Evolutionary conservation across 805 yeast genomes (phyloP).

Genomic region (Yarrowia sp.): DNA sequence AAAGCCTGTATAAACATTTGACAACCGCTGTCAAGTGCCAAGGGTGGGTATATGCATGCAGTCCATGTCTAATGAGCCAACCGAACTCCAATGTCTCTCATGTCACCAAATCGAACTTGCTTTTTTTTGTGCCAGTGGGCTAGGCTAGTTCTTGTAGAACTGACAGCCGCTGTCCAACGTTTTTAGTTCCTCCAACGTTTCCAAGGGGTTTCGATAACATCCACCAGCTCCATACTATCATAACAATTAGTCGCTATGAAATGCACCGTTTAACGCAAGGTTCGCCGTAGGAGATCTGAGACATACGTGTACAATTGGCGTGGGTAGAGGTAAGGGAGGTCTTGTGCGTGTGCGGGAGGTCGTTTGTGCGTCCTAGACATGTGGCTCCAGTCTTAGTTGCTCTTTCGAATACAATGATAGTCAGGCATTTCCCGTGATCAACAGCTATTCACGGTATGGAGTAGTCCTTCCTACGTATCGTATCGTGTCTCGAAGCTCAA

Average conservation of each 20-base stretch:
- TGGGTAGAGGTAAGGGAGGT: neutral
- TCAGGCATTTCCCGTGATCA: no score
- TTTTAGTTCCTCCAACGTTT: no score
- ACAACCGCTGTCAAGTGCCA: neutral
- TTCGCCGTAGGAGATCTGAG: neutral
- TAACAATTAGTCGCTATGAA: neutral
- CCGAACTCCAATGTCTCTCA: neutral
- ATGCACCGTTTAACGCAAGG: neutral
- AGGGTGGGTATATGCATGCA: slow-evolving; percentile 21
- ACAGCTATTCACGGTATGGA: no score
- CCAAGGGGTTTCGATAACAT: no score
- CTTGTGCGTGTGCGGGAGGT: neutral
- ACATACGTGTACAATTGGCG: slow-evolving; percentile 10
- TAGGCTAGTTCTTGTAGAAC: no score
- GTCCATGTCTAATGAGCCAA: neutral
- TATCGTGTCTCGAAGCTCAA: neutral
- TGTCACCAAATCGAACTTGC: neutral
- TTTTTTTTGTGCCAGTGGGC: no score
- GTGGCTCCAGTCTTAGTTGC: no score
- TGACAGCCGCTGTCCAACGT: no score
- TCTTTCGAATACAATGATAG: no score
- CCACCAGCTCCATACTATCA: no score
- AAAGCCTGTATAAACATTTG: slow-evolving; percentile 1
- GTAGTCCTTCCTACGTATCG: no score
- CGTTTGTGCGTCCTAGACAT: no score